phyloP scores from a whole-genome alignment of 306 rosid species.

The Astragalus membranaceus region DNA sequence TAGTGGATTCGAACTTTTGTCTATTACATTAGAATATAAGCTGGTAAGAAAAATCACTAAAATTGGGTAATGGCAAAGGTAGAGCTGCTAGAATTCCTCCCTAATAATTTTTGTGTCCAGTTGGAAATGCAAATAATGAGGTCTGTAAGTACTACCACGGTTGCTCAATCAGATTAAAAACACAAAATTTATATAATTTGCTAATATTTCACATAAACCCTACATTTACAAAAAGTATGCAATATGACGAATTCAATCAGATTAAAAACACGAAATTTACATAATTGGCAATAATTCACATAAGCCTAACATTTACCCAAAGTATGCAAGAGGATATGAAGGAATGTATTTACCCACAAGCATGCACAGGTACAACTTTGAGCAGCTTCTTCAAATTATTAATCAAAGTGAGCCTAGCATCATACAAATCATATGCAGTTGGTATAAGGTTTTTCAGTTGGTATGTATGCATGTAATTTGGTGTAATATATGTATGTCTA shows the following conservation, averaged over 20 bases:
- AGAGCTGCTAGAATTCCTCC: neutral
- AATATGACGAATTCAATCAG: too few relatives aligned
- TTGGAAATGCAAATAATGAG: neutral
- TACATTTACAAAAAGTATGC: too few relatives aligned
- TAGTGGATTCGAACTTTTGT: neutral
- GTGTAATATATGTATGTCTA: too few relatives aligned
- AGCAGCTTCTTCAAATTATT: constrained; percentile 89
- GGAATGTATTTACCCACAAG: constrained; percentile 70
- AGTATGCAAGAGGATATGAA: neutral
- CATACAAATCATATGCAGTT: constrained; percentile 60
- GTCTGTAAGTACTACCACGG: too few relatives aligned
- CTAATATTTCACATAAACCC: too few relatives aligned
- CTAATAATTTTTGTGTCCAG: neutral
- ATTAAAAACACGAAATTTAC: too few relatives aligned
- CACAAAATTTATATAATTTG: too few relatives aligned
- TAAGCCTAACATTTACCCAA: neutral
- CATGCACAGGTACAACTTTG: constrained; percentile 70
- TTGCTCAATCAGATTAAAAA: too few relatives aligned
- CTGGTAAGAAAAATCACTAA: neutral
- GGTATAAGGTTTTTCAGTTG: constrained; percentile 78
- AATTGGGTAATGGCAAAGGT: neutral
- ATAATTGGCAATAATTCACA: neutral
- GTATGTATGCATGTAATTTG: too few relatives aligned
- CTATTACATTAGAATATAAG: neutral
- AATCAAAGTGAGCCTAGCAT: constrained; percentile 71